A percentile compares a stretch with the other conserved stretches of the same genome.
Evolutionary conservation across 208 protist species (phyloP).

Genomic region (Endotrypanum monterogeii): DNA sequence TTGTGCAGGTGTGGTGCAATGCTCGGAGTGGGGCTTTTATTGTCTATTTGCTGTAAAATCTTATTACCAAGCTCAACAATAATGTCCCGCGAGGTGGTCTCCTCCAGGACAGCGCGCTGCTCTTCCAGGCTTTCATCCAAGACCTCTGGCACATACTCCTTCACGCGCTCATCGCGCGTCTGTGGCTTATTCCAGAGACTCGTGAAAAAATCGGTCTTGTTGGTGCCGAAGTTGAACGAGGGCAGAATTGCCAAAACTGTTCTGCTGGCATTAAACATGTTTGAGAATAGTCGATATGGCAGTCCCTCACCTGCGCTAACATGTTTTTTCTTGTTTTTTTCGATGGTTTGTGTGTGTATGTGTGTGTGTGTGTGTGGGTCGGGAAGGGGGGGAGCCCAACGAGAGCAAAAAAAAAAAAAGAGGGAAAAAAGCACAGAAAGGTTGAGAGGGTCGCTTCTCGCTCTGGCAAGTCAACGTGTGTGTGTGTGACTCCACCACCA

Average conservation of each 20-base stretch:
- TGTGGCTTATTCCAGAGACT: slow-evolving; percentile 83
- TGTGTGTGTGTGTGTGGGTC: not conserved
- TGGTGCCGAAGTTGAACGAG: slow-evolving; percentile 42
- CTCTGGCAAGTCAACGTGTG: too few species aligned
- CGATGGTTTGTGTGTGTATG: not conserved
- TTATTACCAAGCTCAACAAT: slow-evolving; percentile 86
- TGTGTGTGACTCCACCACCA: too few species aligned
- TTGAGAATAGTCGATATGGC: not conserved
- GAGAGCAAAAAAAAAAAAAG: too few species aligned
- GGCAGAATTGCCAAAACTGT: slow-evolving; percentile 38
- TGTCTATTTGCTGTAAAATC: slow-evolving; percentile 78
- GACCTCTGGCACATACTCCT: slow-evolving; percentile 88
- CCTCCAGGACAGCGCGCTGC: slow-evolving; percentile 77
- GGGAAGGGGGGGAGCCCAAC: too few species aligned
- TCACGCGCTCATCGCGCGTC: slow-evolving; percentile 80
- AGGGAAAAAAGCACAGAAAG: too few species aligned
- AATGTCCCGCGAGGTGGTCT: slow-evolving; percentile 79
- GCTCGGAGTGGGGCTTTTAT: slow-evolving; percentile 86
- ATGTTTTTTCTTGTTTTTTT: too few species aligned
- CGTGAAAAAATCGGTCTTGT: slow-evolving; percentile 80
- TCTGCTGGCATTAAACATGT: slow-evolving; percentile 32
- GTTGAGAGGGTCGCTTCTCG: too few species aligned
- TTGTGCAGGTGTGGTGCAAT: slow-evolving; percentile 83
- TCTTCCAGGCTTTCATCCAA: slow-evolving; percentile 81
- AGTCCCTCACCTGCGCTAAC: too few species aligned